phyloP scores from a whole-genome alignment of 108 stramenopile species.

The Cyclostephanos invisitatus region DNA sequence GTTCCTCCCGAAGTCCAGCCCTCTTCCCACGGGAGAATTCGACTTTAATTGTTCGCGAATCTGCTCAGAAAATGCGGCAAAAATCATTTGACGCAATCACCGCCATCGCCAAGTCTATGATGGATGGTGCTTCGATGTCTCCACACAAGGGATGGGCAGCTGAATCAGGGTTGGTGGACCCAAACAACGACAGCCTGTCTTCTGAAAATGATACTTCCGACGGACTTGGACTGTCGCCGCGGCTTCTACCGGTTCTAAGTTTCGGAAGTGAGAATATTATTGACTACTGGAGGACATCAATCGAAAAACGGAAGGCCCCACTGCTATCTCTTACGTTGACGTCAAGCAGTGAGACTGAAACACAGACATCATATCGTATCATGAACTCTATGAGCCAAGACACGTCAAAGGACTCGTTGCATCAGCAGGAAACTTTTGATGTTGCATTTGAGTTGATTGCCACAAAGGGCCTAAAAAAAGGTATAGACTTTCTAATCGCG shows the following conservation, averaged over 20 bases:
- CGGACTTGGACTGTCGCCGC: constrained; percentile 35
- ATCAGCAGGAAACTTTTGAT: constrained; percentile 49
- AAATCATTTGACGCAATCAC: constrained; percentile 71
- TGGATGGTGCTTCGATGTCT: constrained; percentile 42
- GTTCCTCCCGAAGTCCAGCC: constrained; percentile 30
- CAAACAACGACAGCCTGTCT: background rate
- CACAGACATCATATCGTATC: constrained; percentile 14
- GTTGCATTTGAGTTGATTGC: constrained; percentile 79
- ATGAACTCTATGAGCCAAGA: constrained; percentile 41
- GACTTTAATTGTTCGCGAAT: constrained; percentile 57
- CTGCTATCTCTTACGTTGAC: constrained; percentile 30
- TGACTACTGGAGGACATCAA: constrained; percentile 64
- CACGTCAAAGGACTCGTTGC: constrained; percentile 21
- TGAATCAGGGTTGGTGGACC: constrained; percentile 24
- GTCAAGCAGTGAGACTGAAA: constrained; percentile 15
- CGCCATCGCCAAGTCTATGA: constrained; percentile 60
- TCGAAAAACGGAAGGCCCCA: constrained; percentile 49
- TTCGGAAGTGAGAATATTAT: constrained; percentile 48
- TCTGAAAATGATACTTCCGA: constrained; percentile 16
- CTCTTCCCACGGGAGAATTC: constrained; percentile 19
- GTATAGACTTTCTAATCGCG: constrained; percentile 91
- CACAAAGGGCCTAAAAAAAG: constrained; percentile 89
- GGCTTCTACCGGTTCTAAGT: constrained; percentile 20
- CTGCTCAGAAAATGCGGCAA: constrained; percentile 65
- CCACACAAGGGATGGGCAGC: constrained; percentile 26